Evolutionary conservation across 2,329 filamentous ascomycete genomes (phyloP).

Genomic region (Nothomitra cinnamomea): DNA sequence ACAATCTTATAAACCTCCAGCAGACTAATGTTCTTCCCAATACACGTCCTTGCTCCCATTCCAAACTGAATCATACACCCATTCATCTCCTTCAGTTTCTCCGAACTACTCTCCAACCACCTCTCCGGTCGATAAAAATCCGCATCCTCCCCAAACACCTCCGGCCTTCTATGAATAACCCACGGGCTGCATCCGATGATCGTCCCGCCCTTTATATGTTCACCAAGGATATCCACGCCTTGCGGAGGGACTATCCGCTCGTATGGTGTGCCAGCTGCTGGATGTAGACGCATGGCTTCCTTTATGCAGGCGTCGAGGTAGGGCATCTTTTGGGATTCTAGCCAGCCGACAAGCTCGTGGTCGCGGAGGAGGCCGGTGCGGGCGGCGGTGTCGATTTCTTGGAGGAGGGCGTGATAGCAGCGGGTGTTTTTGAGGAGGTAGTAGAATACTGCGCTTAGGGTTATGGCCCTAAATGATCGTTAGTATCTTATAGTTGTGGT

Average conservation of each 20-base stretch:
- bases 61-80: constrained; percentile 59
- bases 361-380: constrained; percentile 38
- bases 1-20: constrained; percentile 35
- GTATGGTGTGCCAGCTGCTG: constrained; percentile 30
- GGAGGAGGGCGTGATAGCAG: constrained; percentile 23
- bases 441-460: constrained; percentile 36
- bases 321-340: constrained; percentile 11
- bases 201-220: constrained; percentile 45
- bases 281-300: constrained; percentile 33
- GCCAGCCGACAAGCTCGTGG: constrained; percentile 18
- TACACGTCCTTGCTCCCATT: constrained; percentile 51
- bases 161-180: constrained; percentile 51
- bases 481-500: no score
- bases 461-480: constrained; percentile 7
- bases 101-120: constrained; percentile 38
- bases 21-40: constrained; percentile 37
- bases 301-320: constrained; percentile 36
- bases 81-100: constrained; percentile 47
- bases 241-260: constrained; percentile 31
- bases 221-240: constrained; percentile 13
- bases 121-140: constrained; percentile 52
- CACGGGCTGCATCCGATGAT: constrained; percentile 61
- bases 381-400: constrained; percentile 25
- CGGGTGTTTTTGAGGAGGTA: constrained; percentile 32
- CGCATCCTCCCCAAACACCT: constrained; percentile 51